Evolutionary conservation across 169 alveolate genomes (phyloP), one percentile per base, ranked within the genome.

Genomic region (Eimeria nieschulzi): DNA sequence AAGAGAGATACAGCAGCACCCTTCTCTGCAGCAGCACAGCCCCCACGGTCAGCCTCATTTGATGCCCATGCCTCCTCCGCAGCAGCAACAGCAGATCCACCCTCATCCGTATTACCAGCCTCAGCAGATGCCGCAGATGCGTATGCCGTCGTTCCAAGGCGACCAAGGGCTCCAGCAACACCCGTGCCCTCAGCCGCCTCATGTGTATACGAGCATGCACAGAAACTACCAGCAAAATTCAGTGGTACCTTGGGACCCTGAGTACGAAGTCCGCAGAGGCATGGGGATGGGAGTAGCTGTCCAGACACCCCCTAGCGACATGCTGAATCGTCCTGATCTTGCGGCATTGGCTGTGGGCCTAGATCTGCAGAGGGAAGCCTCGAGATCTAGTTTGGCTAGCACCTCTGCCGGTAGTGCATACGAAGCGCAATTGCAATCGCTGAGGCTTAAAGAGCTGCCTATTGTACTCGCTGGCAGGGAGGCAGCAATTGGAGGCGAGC

Each of bases 341-440:
- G 76, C 76, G 15, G 76, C 76, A 10, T 21, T 66, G 76, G 76
- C 76, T 13, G 6, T 66, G 76, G 76, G 76, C 51, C 39, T 66
- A 23, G 76, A 66, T 7, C 25, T 66, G 26, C 76, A 66, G 46
- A 15, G 76, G 76, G 46, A 66, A 21, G 76, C 76, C 13, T 66
- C 76, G 25, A n/a, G 76, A n/a, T 15, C 23, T 13, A 15, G 76
- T 66, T 8, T 66, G 76, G 76, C 21, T 3, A 66, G 76, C 76
- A 66, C 76, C 17, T n/a, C 76, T 19, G 23, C 68, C 15, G 23
- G 76, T 26, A 66, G 76, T 26, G 76, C 76, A 0, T 21, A 19
- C 46, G 76, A 66, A 8, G 21, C 76, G 25, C 76, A 66, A 21
- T 39, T 66, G 76, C 76, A 66, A 5, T 66, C 76, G 51, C 26